phyloP scores from a whole-genome alignment of 2,329 filamentous ascomycete species.

The Fusarium devonianum region DNA sequence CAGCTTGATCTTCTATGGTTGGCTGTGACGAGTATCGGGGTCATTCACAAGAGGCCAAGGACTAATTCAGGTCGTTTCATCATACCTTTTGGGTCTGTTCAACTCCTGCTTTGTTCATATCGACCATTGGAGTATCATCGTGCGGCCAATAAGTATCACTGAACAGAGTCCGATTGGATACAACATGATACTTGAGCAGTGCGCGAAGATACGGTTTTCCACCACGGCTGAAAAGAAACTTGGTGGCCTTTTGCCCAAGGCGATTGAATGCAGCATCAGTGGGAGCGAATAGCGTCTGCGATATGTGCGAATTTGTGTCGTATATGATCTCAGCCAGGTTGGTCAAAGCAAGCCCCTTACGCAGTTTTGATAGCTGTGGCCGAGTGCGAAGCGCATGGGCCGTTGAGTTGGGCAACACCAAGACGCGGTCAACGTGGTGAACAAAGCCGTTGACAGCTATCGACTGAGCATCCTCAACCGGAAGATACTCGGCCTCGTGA shows the following conservation, averaged over 20 bases:
- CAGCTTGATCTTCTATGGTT: neutral
- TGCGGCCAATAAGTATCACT: constrained; percentile 7
- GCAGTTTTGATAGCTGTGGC: constrained; percentile 1
- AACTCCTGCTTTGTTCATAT: neutral
- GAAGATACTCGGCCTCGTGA: neutral
- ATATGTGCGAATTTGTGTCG: constrained; percentile 4
- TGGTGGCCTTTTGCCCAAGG: neutral
- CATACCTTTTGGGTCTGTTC: neutral
- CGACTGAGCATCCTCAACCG: neutral
- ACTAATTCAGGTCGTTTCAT: neutral
- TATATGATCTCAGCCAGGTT: neutral
- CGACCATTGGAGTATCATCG: neutral
- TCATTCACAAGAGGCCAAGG: too few species aligned
- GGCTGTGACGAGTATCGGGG: too few species aligned
- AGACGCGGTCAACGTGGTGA: constrained; percentile 2
- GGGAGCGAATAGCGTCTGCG: constrained; percentile 11
- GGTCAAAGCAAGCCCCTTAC: neutral
- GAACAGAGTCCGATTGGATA: constrained; percentile 4
- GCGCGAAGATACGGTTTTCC: constrained; percentile 8
- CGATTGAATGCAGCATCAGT: constrained; percentile 5
- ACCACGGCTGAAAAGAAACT: neutral
- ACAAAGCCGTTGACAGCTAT: constrained; percentile 1
- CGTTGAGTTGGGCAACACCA: constrained; percentile 8
- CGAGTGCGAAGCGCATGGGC: constrained; percentile 6
- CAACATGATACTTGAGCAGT: constrained; percentile 1